A percentile compares a stretch with the other conserved stretches of the same genome.
phyloP scores from a whole-genome alignment of 2,329 filamentous ascomycete species.

The Diaporthe caulivora region DNA sequence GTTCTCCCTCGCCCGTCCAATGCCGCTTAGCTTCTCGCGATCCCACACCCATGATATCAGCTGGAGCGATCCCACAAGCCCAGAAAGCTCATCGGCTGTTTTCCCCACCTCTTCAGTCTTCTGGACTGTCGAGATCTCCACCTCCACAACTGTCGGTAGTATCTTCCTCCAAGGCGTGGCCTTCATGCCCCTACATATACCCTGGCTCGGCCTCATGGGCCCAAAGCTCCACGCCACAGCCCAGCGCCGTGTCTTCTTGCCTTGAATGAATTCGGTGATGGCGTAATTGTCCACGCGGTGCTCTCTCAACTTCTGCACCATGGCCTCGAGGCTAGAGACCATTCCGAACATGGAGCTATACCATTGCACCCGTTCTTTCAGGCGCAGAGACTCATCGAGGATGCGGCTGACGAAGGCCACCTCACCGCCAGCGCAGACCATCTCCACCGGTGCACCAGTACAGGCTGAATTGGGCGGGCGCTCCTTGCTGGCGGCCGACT shows the following conservation, averaged over 20 bases:
- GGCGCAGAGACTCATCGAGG: constrained; percentile 45
- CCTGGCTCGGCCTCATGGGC: constrained; percentile 70
- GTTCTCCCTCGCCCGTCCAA: constrained; percentile 75
- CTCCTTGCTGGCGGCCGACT: constrained; percentile 74
- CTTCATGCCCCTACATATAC: constrained; percentile 59
- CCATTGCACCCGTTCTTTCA: constrained; percentile 77
- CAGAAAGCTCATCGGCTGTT: constrained; percentile 52
- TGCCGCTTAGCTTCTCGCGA: constrained; percentile 62
- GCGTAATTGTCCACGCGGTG: constrained; percentile 81
- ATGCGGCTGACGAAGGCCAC: constrained; percentile 92
- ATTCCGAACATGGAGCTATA: constrained; percentile 94
- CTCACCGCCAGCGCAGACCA: constrained; percentile 82
- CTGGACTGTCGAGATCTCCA: constrained; percentile 60
- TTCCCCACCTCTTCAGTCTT: constrained; percentile 54
- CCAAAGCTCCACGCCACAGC: constrained; percentile 89
- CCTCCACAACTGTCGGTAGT: constrained; percentile 58
- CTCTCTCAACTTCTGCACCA: constrained; percentile 71
- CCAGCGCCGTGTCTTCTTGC: constrained; percentile 85
- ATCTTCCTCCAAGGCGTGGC: constrained; percentile 55
- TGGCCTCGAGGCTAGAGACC: constrained; percentile 72
- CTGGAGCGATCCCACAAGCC: constrained; percentile 67
- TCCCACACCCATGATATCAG: constrained; percentile 76
- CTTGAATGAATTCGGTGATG: constrained; percentile 83
- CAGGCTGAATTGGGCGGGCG: constrained; percentile 77
- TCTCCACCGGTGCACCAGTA: constrained; percentile 85